Base-by-base conservation (phyloP, 371 early-diverging fungal species). In the Mucor saturninus region DNA sequence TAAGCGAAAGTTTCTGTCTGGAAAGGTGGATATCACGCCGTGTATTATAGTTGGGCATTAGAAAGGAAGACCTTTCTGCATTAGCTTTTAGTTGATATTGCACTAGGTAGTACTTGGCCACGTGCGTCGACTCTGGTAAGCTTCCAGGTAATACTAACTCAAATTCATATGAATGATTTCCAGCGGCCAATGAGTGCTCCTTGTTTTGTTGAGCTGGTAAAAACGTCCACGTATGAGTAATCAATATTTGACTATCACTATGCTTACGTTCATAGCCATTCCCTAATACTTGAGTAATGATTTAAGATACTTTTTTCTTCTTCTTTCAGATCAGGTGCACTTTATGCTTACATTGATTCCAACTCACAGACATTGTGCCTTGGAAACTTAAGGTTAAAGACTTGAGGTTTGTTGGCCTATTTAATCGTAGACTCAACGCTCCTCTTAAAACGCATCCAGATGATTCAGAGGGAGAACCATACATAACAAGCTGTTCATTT, bases 361-460 rank as follows among this genome's bases (percentile, higher is more conserved):
- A 74, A 21, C 64, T 62, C 5, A 67, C 64, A 13, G 62, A 65
- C 29, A 72, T 64, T 29, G 57, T 61, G 5, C 72, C 75, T 49
- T 45, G 49, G 31, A 75, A 72, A 15, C 54, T 39, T 13, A 75
- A 46, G 5, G 35, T 29, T n/a, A 75, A 28, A 3, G 75, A 61
- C 32, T 69, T 67, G 26, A 72, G 53, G 10, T 50, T 52, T 4
- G 70, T 64, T 2, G 68, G 48, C 28, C 65, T 67, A 10, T 54
- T 55, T 35, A 72, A 61, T 48, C 65, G 52, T 13, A 75, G 42
- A 28, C 56, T 56, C 21, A 75, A 42, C 0, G 61, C 64, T 6
- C 75, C 75, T 64, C 75, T 61, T 45, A 75, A 45, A 2, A 75
- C 69, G 57, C 75, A 75, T 9, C 75, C 75, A 50, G 72, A 59